Evolutionary conservation across 106 monocot genomes (phyloP).

Genomic region (Allium fistulosum): DNA sequence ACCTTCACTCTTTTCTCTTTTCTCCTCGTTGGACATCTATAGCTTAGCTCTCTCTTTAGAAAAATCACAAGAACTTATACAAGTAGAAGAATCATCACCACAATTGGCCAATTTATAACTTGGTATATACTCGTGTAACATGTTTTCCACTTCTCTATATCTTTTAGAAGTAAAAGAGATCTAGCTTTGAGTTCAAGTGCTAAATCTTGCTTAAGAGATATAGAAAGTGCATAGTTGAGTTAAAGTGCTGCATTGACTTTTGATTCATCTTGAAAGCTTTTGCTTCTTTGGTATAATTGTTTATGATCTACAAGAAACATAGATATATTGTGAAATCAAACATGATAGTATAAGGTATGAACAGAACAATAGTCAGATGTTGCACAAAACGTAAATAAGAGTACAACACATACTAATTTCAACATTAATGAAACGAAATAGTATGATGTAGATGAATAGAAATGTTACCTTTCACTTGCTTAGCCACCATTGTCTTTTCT

Average conservation of each 20-base stretch:
- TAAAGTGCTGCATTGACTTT: conserved; percentile 42
- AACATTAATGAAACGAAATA: not conserved
- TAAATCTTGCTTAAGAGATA: conserved; percentile 18
- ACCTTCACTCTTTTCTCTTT: conserved; percentile 10
- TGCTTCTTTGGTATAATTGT: conserved; percentile 56
- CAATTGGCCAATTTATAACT: conserved; percentile 37
- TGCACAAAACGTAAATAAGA: not conserved
- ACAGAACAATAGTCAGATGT: not conserved
- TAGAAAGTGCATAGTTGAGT: conserved; percentile 32
- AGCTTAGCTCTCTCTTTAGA: conserved; percentile 37
- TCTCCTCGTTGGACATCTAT: conserved; percentile 13
- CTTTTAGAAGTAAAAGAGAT: conserved; percentile 58
- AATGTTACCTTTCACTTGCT: not conserved
- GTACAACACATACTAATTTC: not conserved
- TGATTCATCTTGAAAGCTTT: conserved; percentile 32
- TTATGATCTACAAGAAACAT: conserved; percentile 39
- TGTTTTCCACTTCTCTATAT: conserved; percentile 72
- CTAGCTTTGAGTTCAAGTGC: conserved; percentile 65
- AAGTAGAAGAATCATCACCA: conserved; percentile 36
- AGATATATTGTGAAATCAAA: not conserved
- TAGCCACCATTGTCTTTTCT: conserved; percentile 2
- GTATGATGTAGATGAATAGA: no score
- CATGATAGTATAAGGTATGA: not conserved
- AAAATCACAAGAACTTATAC: conserved; percentile 19
- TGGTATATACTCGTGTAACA: conserved; percentile 91